phyloP scores from a whole-genome alignment of 345 rosid genomes.

The Boechera stricta region DNA sequence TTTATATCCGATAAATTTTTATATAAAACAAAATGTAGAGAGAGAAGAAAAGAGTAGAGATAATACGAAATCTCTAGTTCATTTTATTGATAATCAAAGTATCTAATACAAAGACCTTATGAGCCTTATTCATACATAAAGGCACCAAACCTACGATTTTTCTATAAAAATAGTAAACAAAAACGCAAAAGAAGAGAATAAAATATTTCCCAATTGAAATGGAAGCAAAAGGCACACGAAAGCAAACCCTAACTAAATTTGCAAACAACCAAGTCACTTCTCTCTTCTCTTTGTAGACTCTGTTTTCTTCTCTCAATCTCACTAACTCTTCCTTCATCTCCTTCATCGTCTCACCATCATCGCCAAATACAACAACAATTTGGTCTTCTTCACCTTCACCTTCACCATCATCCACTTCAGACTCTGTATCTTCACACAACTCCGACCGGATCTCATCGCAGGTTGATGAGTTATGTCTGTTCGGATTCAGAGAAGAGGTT shows the following conservation, averaged over 20 bases:
- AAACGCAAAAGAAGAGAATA: not conserved
- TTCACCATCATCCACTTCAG: not conserved
- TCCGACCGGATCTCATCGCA: not conserved
- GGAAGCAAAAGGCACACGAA: not conserved
- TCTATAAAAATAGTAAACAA: not conserved
- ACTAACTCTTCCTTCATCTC: conserved; percentile 14
- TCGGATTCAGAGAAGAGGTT: not conserved
- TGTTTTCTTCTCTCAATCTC: conserved; percentile 23
- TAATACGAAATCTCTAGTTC: not conserved
- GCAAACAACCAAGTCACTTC: not conserved
- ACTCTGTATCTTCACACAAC: not conserved
- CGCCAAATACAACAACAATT: not conserved
- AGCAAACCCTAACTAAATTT: not conserved
- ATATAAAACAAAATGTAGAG: no score
- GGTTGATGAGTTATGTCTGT: conserved; percentile 2
- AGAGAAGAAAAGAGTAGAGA: not conserved
- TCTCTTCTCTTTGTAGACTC: conserved; percentile 17
- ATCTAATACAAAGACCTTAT: not conserved
- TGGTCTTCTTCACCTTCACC: not conserved
- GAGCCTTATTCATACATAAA: not conserved
- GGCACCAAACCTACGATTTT: not conserved
- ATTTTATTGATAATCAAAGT: not conserved
- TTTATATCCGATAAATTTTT: no score
- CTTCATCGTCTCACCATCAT: conserved; percentile 5
- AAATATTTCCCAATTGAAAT: not conserved